Evolutionary conservation across 2,329 filamentous ascomycete genomes (phyloP), one percentile per base, ranked within the genome.

Genomic region (Clonostachys rhizophaga): DNA sequence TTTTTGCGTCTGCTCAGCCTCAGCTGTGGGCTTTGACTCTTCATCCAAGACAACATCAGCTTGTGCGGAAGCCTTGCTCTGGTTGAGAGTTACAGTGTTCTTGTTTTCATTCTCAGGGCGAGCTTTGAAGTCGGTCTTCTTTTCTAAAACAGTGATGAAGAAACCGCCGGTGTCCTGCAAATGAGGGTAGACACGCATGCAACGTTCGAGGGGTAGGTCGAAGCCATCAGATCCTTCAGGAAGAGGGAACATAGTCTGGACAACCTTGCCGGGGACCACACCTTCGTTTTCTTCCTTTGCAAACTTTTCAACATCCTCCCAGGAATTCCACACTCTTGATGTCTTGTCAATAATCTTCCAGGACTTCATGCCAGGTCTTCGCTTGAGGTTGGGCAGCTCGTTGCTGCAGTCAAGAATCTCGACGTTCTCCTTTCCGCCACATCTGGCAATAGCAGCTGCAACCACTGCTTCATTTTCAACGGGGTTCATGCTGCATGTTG

Each of bases 401-500:
- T 88, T 78, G 60, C 83, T 87, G 68, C 87, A 94, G 65, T 96
- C 90, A 47, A 97, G 67, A 41, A 99, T 84, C 54, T 87, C 80
- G 44, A 99, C 87, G 61, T 91, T 94, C 13, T 79, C 76, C 5
- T 81, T 69, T 4, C 94, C 94, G 52, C 94, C 94, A 59, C 91
- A 97, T 48, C 91, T 81, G 57, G 91, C 87, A 56, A 99, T 91
- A 11, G 94, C 94, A 24, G 87, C 86, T 1, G 89, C 84, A 50
- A 99, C 75, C 14, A 97, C 91, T 7, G 94, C 86, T 69, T 99
- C 94, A 60, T 99, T 96, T 73, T 99, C 94, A 30, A 97, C 83
- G 0, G 94, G 94, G 69, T 99, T 99, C 88, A 99, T 90, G 67
- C 91, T 96, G 77, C 94, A 99, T 17, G 94, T 99, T 4, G 92